phyloP scores from a whole-genome alignment of 371 early-diverging fungal genomes.

The Mortierella sp. region DNA sequence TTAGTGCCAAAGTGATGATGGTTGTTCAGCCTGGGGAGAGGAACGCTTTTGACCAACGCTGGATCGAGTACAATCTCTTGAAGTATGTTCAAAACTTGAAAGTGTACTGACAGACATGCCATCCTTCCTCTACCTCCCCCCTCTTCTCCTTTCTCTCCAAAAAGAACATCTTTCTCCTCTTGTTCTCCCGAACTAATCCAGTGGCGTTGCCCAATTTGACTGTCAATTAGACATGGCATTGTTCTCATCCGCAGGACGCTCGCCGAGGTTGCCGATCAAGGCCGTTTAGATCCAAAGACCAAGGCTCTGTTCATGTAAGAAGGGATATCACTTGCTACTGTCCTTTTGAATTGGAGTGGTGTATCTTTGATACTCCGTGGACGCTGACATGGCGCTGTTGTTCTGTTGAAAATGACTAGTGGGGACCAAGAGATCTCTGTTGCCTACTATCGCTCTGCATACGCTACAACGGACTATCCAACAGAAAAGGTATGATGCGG shows the following conservation, averaged over 20 bases:
- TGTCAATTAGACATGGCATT: slow-evolving; percentile 66
- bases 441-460: slow-evolving; percentile 93
- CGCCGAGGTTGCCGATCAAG: slow-evolving; percentile 69
- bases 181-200: background rate
- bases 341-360: background rate
- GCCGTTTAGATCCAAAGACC: slow-evolving; percentile 62
- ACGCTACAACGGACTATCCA: slow-evolving; percentile 91
- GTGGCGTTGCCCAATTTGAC: background rate
- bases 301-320: slow-evolving; percentile 71
- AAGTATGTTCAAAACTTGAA: slow-evolving; percentile 56
- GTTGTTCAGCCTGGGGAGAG: slow-evolving; percentile 94
- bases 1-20: slow-evolving; percentile 87
- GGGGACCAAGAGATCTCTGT: slow-evolving; percentile 86
- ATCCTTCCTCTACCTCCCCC: background rate
- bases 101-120: background rate
- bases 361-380: background rate
- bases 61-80: slow-evolving; percentile 87
- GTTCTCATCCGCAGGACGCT: slow-evolving; percentile 73
- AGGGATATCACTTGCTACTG: background rate
- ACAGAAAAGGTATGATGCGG: slow-evolving; percentile 60
- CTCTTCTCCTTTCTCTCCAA: background rate
- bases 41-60: slow-evolving; percentile 95
- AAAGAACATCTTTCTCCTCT: background rate
- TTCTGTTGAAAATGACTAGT: slow-evolving; percentile 46
- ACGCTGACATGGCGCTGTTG: slow-evolving; percentile 49